Percentiles rank a stretch among this genome's conserved stretches.
Conservation (phyloP, 768 basidiomycete genomes). For the Kwoniella dendrophila region DNA sequence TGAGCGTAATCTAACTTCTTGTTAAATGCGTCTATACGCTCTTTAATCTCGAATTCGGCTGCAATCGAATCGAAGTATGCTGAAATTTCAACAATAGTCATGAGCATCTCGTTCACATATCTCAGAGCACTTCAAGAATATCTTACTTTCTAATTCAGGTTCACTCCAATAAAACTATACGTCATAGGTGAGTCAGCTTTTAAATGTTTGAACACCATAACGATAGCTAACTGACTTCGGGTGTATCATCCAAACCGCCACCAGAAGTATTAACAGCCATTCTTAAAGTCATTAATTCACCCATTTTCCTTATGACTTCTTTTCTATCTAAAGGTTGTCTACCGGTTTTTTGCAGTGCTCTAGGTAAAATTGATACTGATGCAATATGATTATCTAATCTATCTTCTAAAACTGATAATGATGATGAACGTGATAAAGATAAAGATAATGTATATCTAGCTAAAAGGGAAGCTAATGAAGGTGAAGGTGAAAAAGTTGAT, state of each 20-base stretch:
- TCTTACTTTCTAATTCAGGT: conserved; percentile 78
- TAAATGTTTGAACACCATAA: too few relatives aligned
- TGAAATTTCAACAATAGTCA: conserved; percentile 40
- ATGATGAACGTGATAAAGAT: conserved; percentile 83
- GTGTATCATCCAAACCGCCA: conserved; percentile 55
- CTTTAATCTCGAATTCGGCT: conserved; percentile 80
- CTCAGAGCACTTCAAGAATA: not conserved
- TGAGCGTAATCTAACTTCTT: conserved; percentile 70
- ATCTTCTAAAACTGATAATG: conserved; percentile 82
- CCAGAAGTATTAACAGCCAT: conserved; percentile 78
- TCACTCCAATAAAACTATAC: conserved; percentile 96
- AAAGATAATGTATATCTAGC: conserved; percentile 91
- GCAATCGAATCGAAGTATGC: conserved; percentile 83
- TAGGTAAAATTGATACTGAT: conserved; percentile 77
- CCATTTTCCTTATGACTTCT: conserved; percentile 87
- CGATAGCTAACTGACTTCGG: conserved; percentile 48
- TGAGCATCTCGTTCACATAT: not conserved
- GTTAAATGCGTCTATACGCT: conserved; percentile 77
- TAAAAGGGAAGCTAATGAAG: conserved; percentile 70
- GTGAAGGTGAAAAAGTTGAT: conserved; percentile 59
- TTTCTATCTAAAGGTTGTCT: conserved; percentile 78
- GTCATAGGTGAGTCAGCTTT: not conserved
- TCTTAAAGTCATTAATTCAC: conserved; percentile 85
- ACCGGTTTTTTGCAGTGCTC: conserved; percentile 73
- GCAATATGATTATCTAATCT: conserved; percentile 80